These are phyloP conservation scores for Eucalyptus marginata DNA, from an alignment of 345 rosid genomes.

Conservation along the genomic window DNA sequence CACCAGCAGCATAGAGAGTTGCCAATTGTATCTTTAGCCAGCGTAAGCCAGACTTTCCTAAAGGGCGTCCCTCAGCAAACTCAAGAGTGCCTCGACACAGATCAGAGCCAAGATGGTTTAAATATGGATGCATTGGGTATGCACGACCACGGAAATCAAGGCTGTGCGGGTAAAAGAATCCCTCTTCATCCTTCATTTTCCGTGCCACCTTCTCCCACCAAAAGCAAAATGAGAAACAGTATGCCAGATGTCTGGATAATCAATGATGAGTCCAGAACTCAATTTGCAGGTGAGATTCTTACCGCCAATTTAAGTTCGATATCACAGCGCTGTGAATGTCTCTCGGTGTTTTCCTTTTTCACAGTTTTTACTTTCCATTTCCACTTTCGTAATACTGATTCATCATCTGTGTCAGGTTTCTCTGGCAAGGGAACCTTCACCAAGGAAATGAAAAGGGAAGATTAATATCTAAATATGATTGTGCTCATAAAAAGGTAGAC, in stretches of 20 bases:
- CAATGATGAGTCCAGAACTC: neutral
- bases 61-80: slow-evolving; percentile 87
- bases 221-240: neutral
- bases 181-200: slow-evolving; percentile 88
- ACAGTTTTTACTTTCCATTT: slow-evolving; percentile 64
- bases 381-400: slow-evolving; percentile 57
- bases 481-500: neutral
- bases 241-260: neutral
- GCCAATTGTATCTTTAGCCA: slow-evolving; percentile 99
- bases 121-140: slow-evolving; percentile 95
- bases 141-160: slow-evolving; percentile 99
- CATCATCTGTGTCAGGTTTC: slow-evolving; percentile 68
- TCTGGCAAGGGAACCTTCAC: slow-evolving; percentile 61
- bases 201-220: slow-evolving; percentile 69
- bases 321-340: slow-evolving; percentile 95
- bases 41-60: slow-evolving; percentile 70
- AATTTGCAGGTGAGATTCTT: slow-evolving; percentile 19
- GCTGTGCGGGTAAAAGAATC: slow-evolving; percentile 93
- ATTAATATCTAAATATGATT: neutral
- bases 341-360: slow-evolving; percentile 70
- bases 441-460: neutral
- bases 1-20: slow-evolving; percentile 88
- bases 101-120: slow-evolving; percentile 99
- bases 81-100: slow-evolving; percentile 94
- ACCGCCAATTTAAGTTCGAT: slow-evolving; percentile 89